Conservation (phyloP, 352 stramenopile genomes). For the Pythium inflatum region DNA sequence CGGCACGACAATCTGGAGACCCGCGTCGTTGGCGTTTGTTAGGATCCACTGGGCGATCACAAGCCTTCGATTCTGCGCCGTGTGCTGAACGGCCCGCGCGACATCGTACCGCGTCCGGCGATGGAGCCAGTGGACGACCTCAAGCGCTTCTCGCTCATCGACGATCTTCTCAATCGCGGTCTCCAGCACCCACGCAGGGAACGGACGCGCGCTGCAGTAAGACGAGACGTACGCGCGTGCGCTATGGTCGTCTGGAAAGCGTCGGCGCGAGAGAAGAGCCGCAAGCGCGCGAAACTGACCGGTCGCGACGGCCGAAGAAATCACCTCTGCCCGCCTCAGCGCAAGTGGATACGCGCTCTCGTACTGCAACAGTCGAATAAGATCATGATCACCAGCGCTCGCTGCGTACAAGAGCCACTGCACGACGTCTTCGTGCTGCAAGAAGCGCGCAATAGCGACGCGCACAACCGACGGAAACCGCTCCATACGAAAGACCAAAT, state of each 20-base stretch:
- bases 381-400: background rate
- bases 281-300: conserved; percentile 8
- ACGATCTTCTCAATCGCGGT: conserved; percentile 6
- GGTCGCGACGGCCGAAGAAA: background rate
- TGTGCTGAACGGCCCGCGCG: background rate
- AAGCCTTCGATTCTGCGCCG: background rate
- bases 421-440: background rate
- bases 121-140: conserved; percentile 5
- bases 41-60: conserved; percentile 11
- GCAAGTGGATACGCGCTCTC: conserved; percentile 11
- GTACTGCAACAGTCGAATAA: background rate
- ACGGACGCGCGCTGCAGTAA: background rate
- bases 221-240: background rate
- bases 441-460: conserved; percentile 1
- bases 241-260: background rate
- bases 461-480: background rate
- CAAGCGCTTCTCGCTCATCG: background rate
- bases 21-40: background rate
- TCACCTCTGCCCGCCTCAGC: background rate
- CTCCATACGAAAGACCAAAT: background rate
- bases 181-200: conserved; percentile 6
- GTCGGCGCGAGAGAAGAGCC: background rate
- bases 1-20: background rate
- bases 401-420: conserved; percentile 2
- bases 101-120: background rate